These are phyloP conservation scores for Hypocrella siamensis DNA, from an alignment of 2,329 filamentous ascomycete species.

Conservation along the genomic window DNA sequence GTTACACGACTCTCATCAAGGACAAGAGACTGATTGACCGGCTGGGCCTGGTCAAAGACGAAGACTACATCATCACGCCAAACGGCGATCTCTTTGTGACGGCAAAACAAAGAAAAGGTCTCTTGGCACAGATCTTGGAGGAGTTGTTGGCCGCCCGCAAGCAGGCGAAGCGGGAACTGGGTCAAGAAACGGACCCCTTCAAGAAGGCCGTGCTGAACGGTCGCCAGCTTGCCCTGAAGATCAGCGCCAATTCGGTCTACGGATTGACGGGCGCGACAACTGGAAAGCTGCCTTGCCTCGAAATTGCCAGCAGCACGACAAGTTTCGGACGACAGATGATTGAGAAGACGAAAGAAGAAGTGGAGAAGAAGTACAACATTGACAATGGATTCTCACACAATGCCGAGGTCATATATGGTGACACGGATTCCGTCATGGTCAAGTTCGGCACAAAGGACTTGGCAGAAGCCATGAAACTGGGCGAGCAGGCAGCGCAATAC, in stretches of 20 bases:
- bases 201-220: conserved; percentile 96
- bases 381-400: conserved; percentile 91
- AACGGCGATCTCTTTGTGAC: conserved; percentile 92
- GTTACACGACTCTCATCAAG: conserved; percentile 76
- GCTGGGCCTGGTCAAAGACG: conserved; percentile 64
- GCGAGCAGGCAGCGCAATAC: conserved; percentile 77
- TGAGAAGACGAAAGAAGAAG: conserved; percentile 92
- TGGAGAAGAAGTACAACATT: conserved; percentile 77
- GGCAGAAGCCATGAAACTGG: conserved; percentile 79
- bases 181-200: conserved; percentile 82
- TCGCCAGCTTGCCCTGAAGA: conserved; percentile 87
- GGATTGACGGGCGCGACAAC: conserved; percentile 92
- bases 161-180: conserved; percentile 80
- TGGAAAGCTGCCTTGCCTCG: conserved; percentile 86
- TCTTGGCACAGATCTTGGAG: conserved; percentile 89
- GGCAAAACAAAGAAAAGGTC: conserved; percentile 71
- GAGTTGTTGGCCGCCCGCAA: conserved; percentile 87
- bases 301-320: conserved; percentile 92
- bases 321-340: conserved; percentile 98
- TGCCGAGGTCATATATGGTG: conserved; percentile 94
- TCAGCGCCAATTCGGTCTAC: conserved; percentile 96
- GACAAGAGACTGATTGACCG: conserved; percentile 57
- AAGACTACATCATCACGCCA: conserved; percentile 92
- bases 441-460: conserved; percentile 89
- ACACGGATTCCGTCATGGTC: conserved; percentile 99